Conservation (phyloP, 2,329 filamentous ascomycete species). For the Leptographium wingfieldii region DNA sequence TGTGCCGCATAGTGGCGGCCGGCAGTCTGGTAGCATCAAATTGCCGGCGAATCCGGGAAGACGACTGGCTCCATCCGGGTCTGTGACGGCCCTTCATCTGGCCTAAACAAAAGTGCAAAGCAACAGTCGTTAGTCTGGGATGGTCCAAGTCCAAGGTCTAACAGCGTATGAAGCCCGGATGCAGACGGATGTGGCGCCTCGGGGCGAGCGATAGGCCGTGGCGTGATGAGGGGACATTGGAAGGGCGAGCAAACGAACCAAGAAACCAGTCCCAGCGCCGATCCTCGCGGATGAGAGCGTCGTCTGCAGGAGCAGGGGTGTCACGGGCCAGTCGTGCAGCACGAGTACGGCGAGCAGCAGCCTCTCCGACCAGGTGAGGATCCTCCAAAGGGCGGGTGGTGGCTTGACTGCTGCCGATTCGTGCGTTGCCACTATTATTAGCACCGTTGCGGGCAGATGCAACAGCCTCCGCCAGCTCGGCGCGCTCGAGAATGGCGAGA, state of each 20-base stretch:
- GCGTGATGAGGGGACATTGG: slow-evolving; percentile 16
- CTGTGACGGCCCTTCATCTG: slow-evolving; percentile 9
- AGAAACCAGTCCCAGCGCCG: slow-evolving; percentile 49
- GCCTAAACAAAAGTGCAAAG: slow-evolving; percentile 2
- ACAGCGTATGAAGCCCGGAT: slow-evolving; percentile 1
- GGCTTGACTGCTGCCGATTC: slow-evolving; percentile 6
- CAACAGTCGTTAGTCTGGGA: not conserved
- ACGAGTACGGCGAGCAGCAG: slow-evolving; percentile 44
- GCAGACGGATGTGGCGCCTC: slow-evolving; percentile 1
- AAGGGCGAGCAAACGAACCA: slow-evolving; percentile 31
- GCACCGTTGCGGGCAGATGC: slow-evolving; percentile 6
- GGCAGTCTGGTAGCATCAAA: slow-evolving; percentile 4
- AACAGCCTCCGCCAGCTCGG: slow-evolving; percentile 23
- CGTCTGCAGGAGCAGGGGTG: slow-evolving; percentile 27
- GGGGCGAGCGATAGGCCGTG: not conserved
- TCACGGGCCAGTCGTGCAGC: slow-evolving; percentile 45
- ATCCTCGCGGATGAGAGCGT: slow-evolving; percentile 43
- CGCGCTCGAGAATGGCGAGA: slow-evolving; percentile 22
- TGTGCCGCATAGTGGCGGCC: slow-evolving; percentile 4
- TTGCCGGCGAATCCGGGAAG: slow-evolving; percentile 5
- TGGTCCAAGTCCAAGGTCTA: not conserved
- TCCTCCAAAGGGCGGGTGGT: slow-evolving; percentile 46
- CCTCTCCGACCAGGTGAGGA: slow-evolving; percentile 54
- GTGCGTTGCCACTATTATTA: not conserved
- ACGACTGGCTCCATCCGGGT: not conserved